Evolutionary conservation across 2,329 filamentous ascomycete genomes (phyloP), one percentile per base, ranked within the genome.

Genomic region (Diaporthe batatas): DNA sequence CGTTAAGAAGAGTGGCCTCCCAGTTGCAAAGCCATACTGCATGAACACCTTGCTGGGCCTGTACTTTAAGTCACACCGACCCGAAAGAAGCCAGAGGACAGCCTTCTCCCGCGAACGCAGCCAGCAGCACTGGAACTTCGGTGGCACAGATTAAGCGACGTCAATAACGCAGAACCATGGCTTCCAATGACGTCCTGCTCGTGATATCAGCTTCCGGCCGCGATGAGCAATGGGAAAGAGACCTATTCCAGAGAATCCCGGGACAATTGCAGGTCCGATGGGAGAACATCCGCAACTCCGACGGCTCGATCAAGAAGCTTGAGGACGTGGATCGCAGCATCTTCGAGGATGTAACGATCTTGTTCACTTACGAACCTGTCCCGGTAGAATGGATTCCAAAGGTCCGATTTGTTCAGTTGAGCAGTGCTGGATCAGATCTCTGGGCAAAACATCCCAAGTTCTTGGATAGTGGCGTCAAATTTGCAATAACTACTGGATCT

Each of bases 381-480:
- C 77, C 76, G 1, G 72, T 75, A 10, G 78, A 78, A 47, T 74
- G 77, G 65, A 76, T 83, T 29, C 76, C 77, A 3, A 78, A 80
- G 6, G 77, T 85, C 42, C 79, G 82, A 47, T 83, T 82, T 72
- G 80, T 86, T 14, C 84, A 86, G 76, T 71, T 83, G 23, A 77
- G 75, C 0, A 83, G 81, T 3, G 81, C 84, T 5, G 84, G 84
- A 6, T 80, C 80, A 2, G 83, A 86, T 70, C 75, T 77, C 25
- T 84, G 83, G 81, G 65, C 77, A 6, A 74, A 78, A 2, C 78
- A 82, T 67, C 74, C 75, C 6, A 74, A 75, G 25, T 84, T 79
- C 73, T 68, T 75, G 44, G 78, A 83, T 23, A 76, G 77, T 6
- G 68, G 78, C 1, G 78, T 84, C 1, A 54, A 76, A 4, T 84